phyloP scores from a whole-genome alignment of 2,329 filamentous ascomycete genomes.

The Cercospora sp. region DNA sequence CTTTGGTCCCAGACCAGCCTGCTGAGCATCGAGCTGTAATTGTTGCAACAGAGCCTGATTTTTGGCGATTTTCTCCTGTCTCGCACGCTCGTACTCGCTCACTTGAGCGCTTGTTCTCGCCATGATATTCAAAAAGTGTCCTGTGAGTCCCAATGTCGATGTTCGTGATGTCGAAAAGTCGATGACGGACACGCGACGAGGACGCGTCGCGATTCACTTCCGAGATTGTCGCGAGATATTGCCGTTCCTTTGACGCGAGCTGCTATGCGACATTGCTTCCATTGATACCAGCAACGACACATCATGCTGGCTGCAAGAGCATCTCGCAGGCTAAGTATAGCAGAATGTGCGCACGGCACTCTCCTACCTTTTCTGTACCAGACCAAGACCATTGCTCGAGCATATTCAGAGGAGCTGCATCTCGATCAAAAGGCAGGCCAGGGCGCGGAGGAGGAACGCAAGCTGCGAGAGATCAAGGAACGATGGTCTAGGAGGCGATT shows the following conservation, averaged over 20 bases:
- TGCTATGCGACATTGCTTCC: neutral
- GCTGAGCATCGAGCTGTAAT: slow-evolving; percentile 65
- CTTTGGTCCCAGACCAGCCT: slow-evolving; percentile 65
- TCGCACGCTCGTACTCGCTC: slow-evolving; percentile 82
- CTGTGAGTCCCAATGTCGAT: neutral
- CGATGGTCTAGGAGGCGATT: slow-evolving; percentile 5
- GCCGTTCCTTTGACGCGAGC: neutral
- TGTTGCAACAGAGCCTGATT: slow-evolving; percentile 81
- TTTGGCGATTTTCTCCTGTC: slow-evolving; percentile 81
- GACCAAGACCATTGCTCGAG: slow-evolving; percentile 32
- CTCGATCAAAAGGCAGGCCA: slow-evolving; percentile 5
- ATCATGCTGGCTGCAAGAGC: slow-evolving; percentile 6
- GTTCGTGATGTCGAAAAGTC: slow-evolving; percentile 6
- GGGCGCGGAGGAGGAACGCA: slow-evolving; percentile 2
- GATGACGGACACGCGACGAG: slow-evolving; percentile 23
- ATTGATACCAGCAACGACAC: neutral
- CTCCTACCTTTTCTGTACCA: slow-evolving; percentile 36
- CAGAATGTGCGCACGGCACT: neutral
- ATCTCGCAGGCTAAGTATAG: neutral
- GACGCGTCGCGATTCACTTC: slow-evolving; percentile 5
- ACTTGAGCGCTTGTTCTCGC: slow-evolving; percentile 43
- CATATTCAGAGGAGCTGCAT: slow-evolving; percentile 12
- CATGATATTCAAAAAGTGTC: slow-evolving; percentile 16
- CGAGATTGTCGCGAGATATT: neutral
- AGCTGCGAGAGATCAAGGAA: slow-evolving; percentile 10